phyloP scores from a whole-genome alignment of 352 stramenopile genomes.

The Globisporangium parvum region DNA sequence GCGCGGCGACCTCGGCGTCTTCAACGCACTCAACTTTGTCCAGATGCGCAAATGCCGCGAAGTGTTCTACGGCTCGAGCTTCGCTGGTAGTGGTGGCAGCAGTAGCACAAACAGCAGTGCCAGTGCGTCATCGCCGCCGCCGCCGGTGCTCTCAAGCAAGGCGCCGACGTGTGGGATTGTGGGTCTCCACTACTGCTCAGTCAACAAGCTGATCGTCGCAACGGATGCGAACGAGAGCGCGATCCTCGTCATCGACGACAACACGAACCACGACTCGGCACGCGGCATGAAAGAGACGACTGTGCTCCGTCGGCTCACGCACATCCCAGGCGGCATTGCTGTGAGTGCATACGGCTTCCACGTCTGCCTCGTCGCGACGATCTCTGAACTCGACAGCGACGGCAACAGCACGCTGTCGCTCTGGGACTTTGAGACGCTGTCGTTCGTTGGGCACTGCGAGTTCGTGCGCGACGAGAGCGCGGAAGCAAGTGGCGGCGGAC shows the following conservation, averaged over 20 bases:
- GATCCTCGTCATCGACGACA: slow-evolving; percentile 68
- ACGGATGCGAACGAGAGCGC: slow-evolving; percentile 34
- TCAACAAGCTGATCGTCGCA: slow-evolving; percentile 65
- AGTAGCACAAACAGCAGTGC: neutral
- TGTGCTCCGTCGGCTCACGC: slow-evolving; percentile 51
- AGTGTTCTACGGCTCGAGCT: slow-evolving; percentile 19
- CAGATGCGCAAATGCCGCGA: slow-evolving; percentile 62
- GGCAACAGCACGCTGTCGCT: slow-evolving; percentile 32
- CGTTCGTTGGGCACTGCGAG: slow-evolving; percentile 31
- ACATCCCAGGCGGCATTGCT: slow-evolving; percentile 45
- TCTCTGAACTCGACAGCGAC: slow-evolving; percentile 27
- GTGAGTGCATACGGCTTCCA: slow-evolving; percentile 64
- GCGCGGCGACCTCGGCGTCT: slow-evolving; percentile 50
- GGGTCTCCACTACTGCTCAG: slow-evolving; percentile 64
- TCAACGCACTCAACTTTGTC: slow-evolving; percentile 73
- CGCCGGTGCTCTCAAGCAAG: neutral
- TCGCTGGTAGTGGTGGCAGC: neutral
- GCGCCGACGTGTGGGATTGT: slow-evolving; percentile 38
- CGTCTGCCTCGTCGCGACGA: slow-evolving; percentile 57
- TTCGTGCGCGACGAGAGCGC: slow-evolving; percentile 11
- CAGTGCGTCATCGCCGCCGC: neutral
- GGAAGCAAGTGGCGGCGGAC: neutral
- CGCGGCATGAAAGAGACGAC: slow-evolving; percentile 34
- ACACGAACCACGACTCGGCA: slow-evolving; percentile 35
- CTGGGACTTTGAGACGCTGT: slow-evolving; percentile 78